phyloP scores from a whole-genome alignment of 228 moss, liverwort and hornwort genomes.

The Sphagnum magellanicum region DNA sequence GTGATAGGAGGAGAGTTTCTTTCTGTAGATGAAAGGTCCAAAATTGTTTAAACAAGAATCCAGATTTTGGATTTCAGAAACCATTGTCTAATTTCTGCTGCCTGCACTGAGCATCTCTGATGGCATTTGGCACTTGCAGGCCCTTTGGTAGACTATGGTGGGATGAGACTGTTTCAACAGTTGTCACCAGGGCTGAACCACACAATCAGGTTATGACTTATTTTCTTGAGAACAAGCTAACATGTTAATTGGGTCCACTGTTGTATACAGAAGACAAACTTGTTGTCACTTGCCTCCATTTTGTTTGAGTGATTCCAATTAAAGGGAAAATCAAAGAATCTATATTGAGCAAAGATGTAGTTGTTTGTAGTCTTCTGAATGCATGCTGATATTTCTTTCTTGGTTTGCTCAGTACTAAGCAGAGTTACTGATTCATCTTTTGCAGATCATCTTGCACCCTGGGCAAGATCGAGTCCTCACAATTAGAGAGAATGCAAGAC shows the following conservation, averaged over 20 bases:
- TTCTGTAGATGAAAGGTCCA: too few species aligned
- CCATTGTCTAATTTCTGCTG: too few species aligned
- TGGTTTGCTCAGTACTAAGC: too few species aligned
- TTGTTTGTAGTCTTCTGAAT: too few species aligned
- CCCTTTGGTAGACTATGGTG: slow-evolving; percentile 98
- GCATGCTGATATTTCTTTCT: too few species aligned
- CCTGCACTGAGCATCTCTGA: too few species aligned
- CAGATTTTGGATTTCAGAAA: too few species aligned
- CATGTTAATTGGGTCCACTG: background rate
- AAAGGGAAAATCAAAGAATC: background rate
- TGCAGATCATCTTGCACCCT: slow-evolving; percentile 83
- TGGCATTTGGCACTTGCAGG: slow-evolving; percentile 1
- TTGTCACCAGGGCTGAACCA: slow-evolving; percentile 91
- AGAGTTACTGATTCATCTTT: too few species aligned
- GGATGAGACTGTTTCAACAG: slow-evolving; percentile 95
- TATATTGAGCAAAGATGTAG: too few species aligned
- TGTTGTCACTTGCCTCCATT: background rate
- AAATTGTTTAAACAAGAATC: too few species aligned
- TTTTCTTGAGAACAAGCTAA: background rate
- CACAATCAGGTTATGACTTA: slow-evolving; percentile 64
- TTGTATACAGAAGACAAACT: too few species aligned
- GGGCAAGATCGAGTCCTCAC: slow-evolving; percentile 82
- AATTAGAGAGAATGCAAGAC: slow-evolving; percentile 83
- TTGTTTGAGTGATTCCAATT: background rate
- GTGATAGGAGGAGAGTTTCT: too few species aligned